Evolutionary conservation across 441 rosid species (phyloP), one percentile per base, ranked within the genome.

Genomic region (Theobroma grandiflorum): DNA sequence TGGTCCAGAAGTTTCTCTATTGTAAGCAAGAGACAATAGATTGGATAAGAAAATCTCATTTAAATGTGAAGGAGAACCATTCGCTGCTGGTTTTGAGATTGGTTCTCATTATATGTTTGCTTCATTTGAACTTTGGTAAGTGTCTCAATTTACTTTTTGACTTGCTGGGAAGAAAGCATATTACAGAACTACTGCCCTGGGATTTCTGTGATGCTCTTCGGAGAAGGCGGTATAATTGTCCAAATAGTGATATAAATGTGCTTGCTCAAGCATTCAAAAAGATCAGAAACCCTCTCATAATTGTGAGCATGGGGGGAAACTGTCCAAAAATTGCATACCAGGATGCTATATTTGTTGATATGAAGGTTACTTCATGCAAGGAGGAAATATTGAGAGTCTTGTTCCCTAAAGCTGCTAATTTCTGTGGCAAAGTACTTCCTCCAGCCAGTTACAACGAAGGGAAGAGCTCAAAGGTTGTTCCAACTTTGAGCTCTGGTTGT

Each of bases 101-200:
- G 70, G 82, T 87, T 79, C 64, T 83, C 7, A 37, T 86, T 65
- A 9, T 83, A 20, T 89, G 87, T 74, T 55, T 85, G 49, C 73
- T 91, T 72, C 53, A 72, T 66, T 31, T 85, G 75, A 88, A 88
- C 81, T 91, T 85, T 22, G 79, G 85, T 47, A 12, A 3, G 22
- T 62, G 63, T 45, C 5, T 0, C 6, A 3, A 69, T 64, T 49
- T 75, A 37, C 85, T 85, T 20, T 1, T 7, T 43, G 67, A 61
- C 16, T 62, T 86, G 80, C 81, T 83, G 43, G 9, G 12, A 26
- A 40, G 10, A 55, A 71, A 11, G 2, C 45, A 65, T 50, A 71
- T 88, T 55, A 72, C 78, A 1, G 49, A 76, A 18, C 53, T 65
- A 35, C 78, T 90, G 18, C 92, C 91, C 37, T 0, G 26, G 57